Conservation (phyloP, 441 rosid species). For the Euphorbia schlechtendalii region DNA sequence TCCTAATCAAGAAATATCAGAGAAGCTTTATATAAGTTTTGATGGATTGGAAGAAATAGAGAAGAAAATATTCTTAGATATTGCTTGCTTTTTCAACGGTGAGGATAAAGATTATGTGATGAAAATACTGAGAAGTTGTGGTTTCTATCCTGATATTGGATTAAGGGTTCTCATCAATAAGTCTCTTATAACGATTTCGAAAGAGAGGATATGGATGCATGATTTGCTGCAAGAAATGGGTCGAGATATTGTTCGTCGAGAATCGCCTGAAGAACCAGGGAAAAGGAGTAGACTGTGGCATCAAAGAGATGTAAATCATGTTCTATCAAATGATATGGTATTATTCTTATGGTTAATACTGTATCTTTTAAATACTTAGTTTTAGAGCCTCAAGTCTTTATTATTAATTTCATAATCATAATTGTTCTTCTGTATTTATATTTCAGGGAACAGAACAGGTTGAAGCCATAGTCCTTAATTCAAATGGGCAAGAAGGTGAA, state of each 20-base stretch:
- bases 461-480: slow-evolving; percentile 22
- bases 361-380: neutral
- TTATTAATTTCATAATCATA: neutral
- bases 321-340: slow-evolving; percentile 17
- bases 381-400: neutral
- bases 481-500: slow-evolving; percentile 5
- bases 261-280: slow-evolving; percentile 26
- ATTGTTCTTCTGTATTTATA: neutral
- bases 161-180: neutral
- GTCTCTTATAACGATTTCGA: slow-evolving; percentile 10
- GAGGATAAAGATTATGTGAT: slow-evolving; percentile 12
- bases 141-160: slow-evolving; percentile 1
- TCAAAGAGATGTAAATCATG: slow-evolving; percentile 16
- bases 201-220: slow-evolving; percentile 15
- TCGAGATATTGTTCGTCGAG: slow-evolving; percentile 21
- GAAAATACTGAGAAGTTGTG: neutral
- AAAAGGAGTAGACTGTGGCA: slow-evolving; percentile 30
- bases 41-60: slow-evolving; percentile 2
- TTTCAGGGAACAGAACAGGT: slow-evolving; percentile 26
- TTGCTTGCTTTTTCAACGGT: slow-evolving; percentile 11
- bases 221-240: slow-evolving; percentile 26
- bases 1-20: slow-evolving; percentile 5
- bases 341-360: neutral
- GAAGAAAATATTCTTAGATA: slow-evolving; percentile 11
- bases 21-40: slow-evolving; percentile 9